Percentiles rank a stretch among this genome's conserved stretches.
Conservation (phyloP, 2,329 filamentous ascomycete species). For the Xylariaceae sp. region DNA sequence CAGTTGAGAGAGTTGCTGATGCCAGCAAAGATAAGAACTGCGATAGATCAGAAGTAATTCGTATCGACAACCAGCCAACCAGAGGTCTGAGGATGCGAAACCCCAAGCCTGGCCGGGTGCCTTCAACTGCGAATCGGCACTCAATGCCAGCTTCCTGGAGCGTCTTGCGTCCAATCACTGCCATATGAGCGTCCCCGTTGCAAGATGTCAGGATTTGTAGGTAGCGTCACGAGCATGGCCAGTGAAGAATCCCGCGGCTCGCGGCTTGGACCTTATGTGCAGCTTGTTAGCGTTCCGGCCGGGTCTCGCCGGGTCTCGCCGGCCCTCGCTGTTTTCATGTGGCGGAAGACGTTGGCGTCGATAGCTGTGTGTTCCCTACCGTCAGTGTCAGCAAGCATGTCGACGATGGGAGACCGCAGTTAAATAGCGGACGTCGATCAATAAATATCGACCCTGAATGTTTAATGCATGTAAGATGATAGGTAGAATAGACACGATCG, state of each 20-base stretch:
- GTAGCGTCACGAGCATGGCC: neutral
- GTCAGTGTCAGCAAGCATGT: neutral
- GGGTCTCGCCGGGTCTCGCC: neutral
- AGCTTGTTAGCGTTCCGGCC: neutral
- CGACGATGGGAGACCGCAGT: no score
- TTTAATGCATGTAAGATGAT: no score
- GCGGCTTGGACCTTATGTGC: slow-evolving; percentile 4
- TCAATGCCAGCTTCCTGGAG: neutral
- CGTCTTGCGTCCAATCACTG: neutral
- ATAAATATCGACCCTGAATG: no score
- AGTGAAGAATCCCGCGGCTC: neutral
- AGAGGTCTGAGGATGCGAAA: no score
- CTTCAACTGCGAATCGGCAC: neutral
- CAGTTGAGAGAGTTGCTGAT: no score
- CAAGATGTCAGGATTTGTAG: neutral
- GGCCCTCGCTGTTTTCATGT: neutral
- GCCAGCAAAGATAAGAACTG: no score
- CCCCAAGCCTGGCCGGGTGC: no score
- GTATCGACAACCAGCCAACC: no score
- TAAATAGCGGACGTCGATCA: neutral
- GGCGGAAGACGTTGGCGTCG: no score
- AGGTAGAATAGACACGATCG: neutral
- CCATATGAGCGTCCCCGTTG: neutral
- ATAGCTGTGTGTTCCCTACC: no score
- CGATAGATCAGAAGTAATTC: no score